phyloP scores from a whole-genome alignment of 257 asterid species.

The Apocynum venetum region DNA sequence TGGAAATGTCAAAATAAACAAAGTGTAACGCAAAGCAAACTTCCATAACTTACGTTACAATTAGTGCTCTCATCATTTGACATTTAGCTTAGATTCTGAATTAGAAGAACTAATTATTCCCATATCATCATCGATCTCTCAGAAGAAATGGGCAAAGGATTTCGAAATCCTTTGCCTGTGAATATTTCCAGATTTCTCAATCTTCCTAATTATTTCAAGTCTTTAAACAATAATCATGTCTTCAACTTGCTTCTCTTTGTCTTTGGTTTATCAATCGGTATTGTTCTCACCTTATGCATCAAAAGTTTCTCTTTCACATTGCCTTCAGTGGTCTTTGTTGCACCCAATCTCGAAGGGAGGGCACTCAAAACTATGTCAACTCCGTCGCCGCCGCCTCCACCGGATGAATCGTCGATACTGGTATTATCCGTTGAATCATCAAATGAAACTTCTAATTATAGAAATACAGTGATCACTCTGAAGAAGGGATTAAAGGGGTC shows the following conservation, averaged over 20 bases:
- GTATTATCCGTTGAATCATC: neutral
- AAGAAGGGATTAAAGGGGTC: neutral
- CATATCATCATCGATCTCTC: neutral
- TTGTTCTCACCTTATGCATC: conserved; percentile 31
- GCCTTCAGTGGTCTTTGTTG: conserved; percentile 8
- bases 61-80: neutral
- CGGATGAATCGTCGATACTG: neutral
- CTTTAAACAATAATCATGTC: conserved; percentile 10
- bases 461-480: neutral
- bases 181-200: conserved; percentile 13
- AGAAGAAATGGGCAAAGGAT: conserved; percentile 10
- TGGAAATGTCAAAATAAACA: neutral
- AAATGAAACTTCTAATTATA: conserved; percentile 4
- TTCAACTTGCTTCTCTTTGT: conserved; percentile 33
- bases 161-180: conserved; percentile 7
- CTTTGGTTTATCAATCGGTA: conserved; percentile 48
- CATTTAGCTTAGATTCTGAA: neutral
- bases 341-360: neutral
- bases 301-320: conserved; percentile 29
- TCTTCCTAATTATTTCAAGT: conserved; percentile 15
- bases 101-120: neutral
- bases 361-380: no score
- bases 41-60: neutral
- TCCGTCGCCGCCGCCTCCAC: no score
- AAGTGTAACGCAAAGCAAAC: neutral